phyloP scores from a whole-genome alignment of 805 yeast genomes.

The Suhomyces xylopsoci region DNA sequence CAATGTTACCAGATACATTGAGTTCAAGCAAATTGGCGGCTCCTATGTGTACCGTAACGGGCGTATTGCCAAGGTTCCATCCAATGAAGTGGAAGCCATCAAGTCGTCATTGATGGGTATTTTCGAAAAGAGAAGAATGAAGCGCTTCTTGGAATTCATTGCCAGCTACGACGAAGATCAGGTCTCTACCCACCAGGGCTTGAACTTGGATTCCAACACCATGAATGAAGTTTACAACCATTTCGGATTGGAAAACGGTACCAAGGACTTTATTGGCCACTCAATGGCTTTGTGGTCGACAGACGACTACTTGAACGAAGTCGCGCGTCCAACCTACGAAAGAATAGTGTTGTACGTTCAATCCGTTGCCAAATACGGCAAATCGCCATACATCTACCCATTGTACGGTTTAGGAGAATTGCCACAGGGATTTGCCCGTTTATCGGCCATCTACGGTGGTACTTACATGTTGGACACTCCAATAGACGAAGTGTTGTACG shows the following conservation, averaged over 20 bases:
- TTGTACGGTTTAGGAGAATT: constrained; percentile 94
- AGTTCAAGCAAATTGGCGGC: constrained; percentile 95
- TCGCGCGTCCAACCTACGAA: constrained; percentile 89
- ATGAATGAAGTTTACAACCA: constrained; percentile 89
- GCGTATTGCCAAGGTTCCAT: constrained; percentile 89
- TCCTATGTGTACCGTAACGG: constrained; percentile 90
- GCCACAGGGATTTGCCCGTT: constrained; percentile 98
- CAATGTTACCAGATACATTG: constrained; percentile 92
- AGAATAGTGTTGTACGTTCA: constrained; percentile 81
- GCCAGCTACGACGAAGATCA: constrained; percentile 78
- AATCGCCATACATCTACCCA: constrained; percentile 94
- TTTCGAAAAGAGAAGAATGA: constrained; percentile 94
- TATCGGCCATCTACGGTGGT: constrained; percentile 97
- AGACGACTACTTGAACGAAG: constrained; percentile 82
- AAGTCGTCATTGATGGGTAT: constrained; percentile 91
- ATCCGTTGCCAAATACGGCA: constrained; percentile 92
- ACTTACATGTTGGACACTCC: constrained; percentile 98
- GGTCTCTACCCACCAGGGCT: constrained; percentile 75
- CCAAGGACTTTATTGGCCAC: constrained; percentile 95
- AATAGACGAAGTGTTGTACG: constrained; percentile 80
- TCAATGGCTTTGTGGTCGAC: constrained; percentile 97
- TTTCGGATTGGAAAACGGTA: constrained; percentile 87
- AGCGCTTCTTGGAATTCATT: constrained; percentile 84
- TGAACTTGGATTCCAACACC: constrained; percentile 81
- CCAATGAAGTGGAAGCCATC: constrained; percentile 88